Base-by-base conservation (phyloP, 768 basidiomycete genomes). In the Sporobolomyces phaffii region DNA sequence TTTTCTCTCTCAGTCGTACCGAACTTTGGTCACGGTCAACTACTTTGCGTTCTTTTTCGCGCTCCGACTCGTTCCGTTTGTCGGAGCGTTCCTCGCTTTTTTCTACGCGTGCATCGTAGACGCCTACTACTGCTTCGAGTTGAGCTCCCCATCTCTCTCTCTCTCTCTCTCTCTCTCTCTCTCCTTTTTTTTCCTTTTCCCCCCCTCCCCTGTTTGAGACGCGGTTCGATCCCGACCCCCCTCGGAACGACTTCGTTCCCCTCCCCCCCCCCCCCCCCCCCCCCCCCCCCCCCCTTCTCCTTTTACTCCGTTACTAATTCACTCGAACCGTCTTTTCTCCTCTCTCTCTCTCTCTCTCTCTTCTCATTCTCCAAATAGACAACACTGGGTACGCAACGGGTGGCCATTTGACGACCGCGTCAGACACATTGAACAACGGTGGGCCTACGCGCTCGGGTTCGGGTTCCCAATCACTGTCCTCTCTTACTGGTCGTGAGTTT, bases 101-200 rank as follows among this genome's bases (percentile, higher is more conserved):
- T 76, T 83, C 8, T 92, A 90, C 75, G 78, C 90, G 64, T 91
- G 88, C 73, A 90, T 90, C 87, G 82, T 91, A 49, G 86, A 92
- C 76, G 82, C 90, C 87, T 92, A 90, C 77, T 92, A 92, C 78
- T 90, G 87, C 77, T 92, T 91, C 73, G 90, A 92, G 89, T 91
- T 14, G 45, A 81, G 49, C 31, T 36, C 38, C 26, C 36, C 38
- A 62, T 14, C 38, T 50, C 60, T 22, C 64, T 36, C 38, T 17
- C 33, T 6, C 33, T 40, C 11, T 6, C n/a, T 45, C 31, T 33
- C 20, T n/a, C n/a, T n/a, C n/a, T n/a, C n/a, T n/a, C n/a, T n/a
- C n/a, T n/a, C n/a, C n/a, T n/a, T n/a, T n/a, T 4, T 18, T 11
- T 11, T 28, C 1, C n/a, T n/a, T n/a, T n/a, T n/a, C n/a, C n/a